Conservation (phyloP, 164 flowering plant genomes). For the Malania oleifera region DNA sequence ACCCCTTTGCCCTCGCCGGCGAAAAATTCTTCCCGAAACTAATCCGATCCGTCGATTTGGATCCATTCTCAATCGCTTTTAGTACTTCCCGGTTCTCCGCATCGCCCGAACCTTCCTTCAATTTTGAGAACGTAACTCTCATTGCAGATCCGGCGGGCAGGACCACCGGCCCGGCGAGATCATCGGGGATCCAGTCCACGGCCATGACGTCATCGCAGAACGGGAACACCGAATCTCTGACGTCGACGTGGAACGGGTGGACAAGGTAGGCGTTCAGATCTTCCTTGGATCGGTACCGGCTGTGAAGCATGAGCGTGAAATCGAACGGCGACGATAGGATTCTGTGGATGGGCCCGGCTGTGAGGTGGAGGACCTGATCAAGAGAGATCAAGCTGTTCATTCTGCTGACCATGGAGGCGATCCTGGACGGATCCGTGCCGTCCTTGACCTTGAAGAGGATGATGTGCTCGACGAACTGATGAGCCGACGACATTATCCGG, state of each 20-base stretch:
- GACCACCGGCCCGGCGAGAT: slow-evolving; percentile 6
- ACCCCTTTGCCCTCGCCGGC: slow-evolving; percentile 72
- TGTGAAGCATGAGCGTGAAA: slow-evolving; percentile 68
- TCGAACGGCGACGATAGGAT: slow-evolving; percentile 27
- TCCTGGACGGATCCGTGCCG: slow-evolving; percentile 29
- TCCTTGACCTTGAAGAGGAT: slow-evolving; percentile 68
- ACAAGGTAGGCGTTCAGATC: slow-evolving; percentile 40
- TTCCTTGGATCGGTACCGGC: slow-evolving; percentile 49
- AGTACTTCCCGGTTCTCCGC: slow-evolving; percentile 33
- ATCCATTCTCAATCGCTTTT: slow-evolving; percentile 27
- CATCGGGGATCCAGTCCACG: slow-evolving; percentile 59
- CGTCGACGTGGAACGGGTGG: slow-evolving; percentile 52
- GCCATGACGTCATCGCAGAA: slow-evolving; percentile 68
- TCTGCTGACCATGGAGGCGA: slow-evolving; percentile 42
- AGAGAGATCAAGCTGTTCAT: slow-evolving; percentile 46
- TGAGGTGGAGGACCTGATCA: slow-evolving; percentile 40
- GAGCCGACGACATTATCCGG: slow-evolving; percentile 7
- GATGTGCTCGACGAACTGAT: slow-evolving; percentile 44
- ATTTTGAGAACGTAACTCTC: slow-evolving; percentile 42
- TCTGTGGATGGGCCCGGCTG: slow-evolving; percentile 47
- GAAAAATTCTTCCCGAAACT: slow-evolving; percentile 68
- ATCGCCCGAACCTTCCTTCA: slow-evolving; percentile 39
- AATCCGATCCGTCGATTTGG: slow-evolving; percentile 29
- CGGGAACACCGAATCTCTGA: slow-evolving; percentile 42
- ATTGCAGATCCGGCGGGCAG: slow-evolving; percentile 38